phyloP scores from a whole-genome alignment of 345 rosid genomes.

The Clausena lansium region DNA sequence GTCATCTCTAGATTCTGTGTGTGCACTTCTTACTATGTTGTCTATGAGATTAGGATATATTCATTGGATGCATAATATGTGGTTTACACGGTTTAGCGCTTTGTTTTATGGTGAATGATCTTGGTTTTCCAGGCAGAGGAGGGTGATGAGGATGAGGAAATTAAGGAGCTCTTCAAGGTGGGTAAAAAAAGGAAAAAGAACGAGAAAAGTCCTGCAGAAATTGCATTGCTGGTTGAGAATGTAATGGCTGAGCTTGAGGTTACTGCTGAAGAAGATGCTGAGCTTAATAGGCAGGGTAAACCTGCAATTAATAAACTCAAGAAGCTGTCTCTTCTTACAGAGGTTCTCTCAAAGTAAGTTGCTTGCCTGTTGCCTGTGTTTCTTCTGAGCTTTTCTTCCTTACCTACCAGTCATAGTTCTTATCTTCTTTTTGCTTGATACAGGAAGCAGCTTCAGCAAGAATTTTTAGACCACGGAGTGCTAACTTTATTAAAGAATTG shows the following conservation, averaged over 20 bases:
- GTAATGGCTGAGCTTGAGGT: slow-evolving; percentile 99
- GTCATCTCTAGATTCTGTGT: not conserved
- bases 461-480: slow-evolving; percentile 95
- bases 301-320: slow-evolving; percentile 94
- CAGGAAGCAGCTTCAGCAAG: slow-evolving; percentile 98
- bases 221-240: slow-evolving; percentile 80
- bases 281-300: slow-evolving; percentile 73
- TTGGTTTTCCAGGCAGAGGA: slow-evolving; percentile 68
- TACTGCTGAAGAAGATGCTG: slow-evolving; percentile 91
- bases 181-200: slow-evolving; percentile 82
- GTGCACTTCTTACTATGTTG: not conserved
- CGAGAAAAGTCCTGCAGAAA: slow-evolving; percentile 91
- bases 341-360: slow-evolving; percentile 91
- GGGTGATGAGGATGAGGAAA: slow-evolving; percentile 86
- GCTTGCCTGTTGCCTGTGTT: not conserved
- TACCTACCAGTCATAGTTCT: not conserved
- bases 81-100: not conserved
- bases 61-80: not conserved
- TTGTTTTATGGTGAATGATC: slow-evolving; percentile 2
- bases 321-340: slow-evolving; percentile 84
- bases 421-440: slow-evolving; percentile 12
- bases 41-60: not conserved
- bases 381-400: not conserved
- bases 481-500: slow-evolving; percentile 80
- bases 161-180: slow-evolving; percentile 78